These are phyloP conservation scores for Pleodorina starrii DNA, from an alignment of 139 green algal species.

Conservation along the genomic window DNA sequence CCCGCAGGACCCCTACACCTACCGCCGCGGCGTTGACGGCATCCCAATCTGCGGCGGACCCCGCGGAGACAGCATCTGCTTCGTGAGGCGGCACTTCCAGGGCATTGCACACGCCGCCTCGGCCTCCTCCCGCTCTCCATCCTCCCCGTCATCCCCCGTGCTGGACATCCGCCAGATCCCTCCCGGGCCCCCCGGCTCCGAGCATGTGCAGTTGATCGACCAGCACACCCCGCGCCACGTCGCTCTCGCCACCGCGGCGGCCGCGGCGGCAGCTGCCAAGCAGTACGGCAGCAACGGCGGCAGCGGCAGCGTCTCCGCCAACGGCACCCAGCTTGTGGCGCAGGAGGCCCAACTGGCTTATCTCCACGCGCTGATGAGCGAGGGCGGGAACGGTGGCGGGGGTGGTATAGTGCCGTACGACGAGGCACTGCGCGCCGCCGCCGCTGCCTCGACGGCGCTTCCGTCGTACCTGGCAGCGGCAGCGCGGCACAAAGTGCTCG, in stretches of 20 bases:
- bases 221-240: background rate
- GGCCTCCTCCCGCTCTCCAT: no score
- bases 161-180: background rate
- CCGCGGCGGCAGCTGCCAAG: no score
- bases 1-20: background rate
- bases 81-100: constrained; percentile 8
- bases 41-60: background rate
- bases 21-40: background rate
- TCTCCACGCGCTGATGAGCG: no score
- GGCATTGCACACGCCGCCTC: background rate
- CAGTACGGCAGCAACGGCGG: no score
- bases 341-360: background rate
- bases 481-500: background rate
- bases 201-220: background rate
- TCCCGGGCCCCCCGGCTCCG: background rate
- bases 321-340: background rate
- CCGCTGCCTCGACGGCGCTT: background rate
- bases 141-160: background rate
- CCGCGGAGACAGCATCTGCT: background rate
- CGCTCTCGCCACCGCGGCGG: background rate
- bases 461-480: background rate
- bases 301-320: background rate
- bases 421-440: background rate
- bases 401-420: background rate
- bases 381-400: background rate